phyloP scores from a whole-genome alignment of 2,329 filamentous ascomycete genomes.

The Neopestalotiopsis sp. region DNA sequence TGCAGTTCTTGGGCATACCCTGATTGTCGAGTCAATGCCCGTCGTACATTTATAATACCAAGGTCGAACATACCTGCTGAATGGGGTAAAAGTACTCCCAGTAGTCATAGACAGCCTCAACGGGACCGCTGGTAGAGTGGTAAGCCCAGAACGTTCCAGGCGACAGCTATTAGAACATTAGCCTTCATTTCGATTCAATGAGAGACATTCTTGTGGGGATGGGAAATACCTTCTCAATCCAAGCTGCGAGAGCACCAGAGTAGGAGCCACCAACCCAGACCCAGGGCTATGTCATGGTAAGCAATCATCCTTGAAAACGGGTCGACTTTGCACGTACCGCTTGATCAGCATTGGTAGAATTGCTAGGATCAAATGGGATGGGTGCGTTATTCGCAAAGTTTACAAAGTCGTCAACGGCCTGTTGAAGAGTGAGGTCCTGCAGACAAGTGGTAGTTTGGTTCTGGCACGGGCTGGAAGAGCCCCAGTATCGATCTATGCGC shows the following conservation, averaged over 20 bases:
- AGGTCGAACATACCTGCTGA: conserved; percentile 37
- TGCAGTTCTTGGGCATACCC: conserved; percentile 65
- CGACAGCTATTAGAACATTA: conserved; percentile 31
- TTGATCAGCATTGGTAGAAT: conserved; percentile 52
- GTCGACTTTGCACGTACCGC: conserved; percentile 36
- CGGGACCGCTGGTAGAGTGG: conserved; percentile 59
- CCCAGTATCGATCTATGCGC: conserved; percentile 59
- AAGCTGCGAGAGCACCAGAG: conserved; percentile 59
- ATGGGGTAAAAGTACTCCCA: conserved; percentile 64
- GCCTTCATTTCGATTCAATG: neutral
- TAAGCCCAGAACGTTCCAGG: conserved; percentile 67
- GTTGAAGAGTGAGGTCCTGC: conserved; percentile 57
- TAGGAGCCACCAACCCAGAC: conserved; percentile 62
- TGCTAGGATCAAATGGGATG: conserved; percentile 56
- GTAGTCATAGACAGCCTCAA: conserved; percentile 60
- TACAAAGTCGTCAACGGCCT: conserved; percentile 58
- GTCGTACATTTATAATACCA: neutral
- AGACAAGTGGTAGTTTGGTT: conserved; percentile 57
- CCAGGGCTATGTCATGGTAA: conserved; percentile 51
- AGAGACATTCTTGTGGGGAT: neutral
- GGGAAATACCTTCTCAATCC: conserved; percentile 49
- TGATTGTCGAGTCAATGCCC: conserved; percentile 2
- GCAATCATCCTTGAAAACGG: neutral
- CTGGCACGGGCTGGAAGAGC: conserved; percentile 57
- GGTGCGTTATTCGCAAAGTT: conserved; percentile 58